These are phyloP conservation scores for Lentinula boryana DNA, from an alignment of 768 basidiomycete species.

Conservation along the genomic window DNA sequence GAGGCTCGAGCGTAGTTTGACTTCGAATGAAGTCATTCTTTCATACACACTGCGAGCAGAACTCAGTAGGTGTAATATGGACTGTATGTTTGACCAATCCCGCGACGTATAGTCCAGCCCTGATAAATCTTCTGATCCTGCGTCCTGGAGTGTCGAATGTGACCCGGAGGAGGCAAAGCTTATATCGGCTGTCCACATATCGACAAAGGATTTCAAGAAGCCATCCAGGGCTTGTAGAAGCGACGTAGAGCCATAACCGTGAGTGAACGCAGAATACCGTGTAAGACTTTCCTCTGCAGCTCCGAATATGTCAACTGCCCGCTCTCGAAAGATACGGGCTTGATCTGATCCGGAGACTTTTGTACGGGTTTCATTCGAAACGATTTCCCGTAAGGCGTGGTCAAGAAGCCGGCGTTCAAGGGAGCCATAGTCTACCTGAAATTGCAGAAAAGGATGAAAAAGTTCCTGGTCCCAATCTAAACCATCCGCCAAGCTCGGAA, in stretches of 20 bases:
- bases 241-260: slow-evolving; percentile 79
- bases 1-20: slow-evolving; percentile 54
- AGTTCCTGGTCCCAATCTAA: slow-evolving; percentile 87
- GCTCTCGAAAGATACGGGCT: slow-evolving; percentile 68
- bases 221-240: slow-evolving; percentile 71
- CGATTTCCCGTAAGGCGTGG: slow-evolving; percentile 44
- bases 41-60: slow-evolving; percentile 70
- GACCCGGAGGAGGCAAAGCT: slow-evolving; percentile 27
- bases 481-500: slow-evolving; percentile 23
- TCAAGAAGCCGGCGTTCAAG: slow-evolving; percentile 73
- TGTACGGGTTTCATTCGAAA: slow-evolving; percentile 36
- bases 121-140: slow-evolving; percentile 57
- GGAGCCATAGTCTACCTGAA: slow-evolving; percentile 76
- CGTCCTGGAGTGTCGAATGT: slow-evolving; percentile 16
- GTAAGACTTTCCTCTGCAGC: slow-evolving; percentile 74
- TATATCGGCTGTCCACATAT: slow-evolving; percentile 51
- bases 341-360: slow-evolving; percentile 34
- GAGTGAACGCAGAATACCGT: slow-evolving; percentile 76
- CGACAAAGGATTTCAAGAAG: slow-evolving; percentile 66
- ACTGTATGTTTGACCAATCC: slow-evolving; percentile 87
- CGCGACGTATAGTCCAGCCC: slow-evolving; percentile 83
- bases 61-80: slow-evolving; percentile 77
- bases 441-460: slow-evolving; percentile 92
- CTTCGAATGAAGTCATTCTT: slow-evolving; percentile 63
- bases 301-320: slow-evolving; percentile 67